These are phyloP conservation scores for Stachybotrys chartarum DNA, from an alignment of 2,329 filamentous ascomycete species.

Conservation along the genomic window DNA sequence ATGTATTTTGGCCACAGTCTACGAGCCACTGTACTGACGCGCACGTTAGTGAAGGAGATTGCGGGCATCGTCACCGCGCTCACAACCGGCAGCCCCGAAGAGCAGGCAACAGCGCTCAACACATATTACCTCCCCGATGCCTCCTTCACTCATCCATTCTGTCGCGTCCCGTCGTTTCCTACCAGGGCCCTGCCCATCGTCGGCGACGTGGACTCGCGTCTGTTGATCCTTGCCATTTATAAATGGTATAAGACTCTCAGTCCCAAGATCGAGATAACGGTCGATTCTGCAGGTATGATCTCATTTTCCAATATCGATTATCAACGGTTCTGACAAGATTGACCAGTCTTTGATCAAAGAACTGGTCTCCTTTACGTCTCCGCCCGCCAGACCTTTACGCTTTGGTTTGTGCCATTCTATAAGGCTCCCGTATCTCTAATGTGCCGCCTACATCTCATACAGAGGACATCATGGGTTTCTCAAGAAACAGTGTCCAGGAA, in stretches of 20 bases:
- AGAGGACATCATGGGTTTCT: conserved; percentile 25
- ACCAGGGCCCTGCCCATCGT: conserved; percentile 32
- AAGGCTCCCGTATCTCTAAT: conserved; percentile 60
- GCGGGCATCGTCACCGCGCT: conserved; percentile 58
- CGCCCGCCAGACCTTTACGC: conserved; percentile 66
- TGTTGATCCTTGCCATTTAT: conserved; percentile 62
- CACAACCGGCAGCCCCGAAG: conserved; percentile 56
- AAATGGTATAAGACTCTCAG: conserved; percentile 81
- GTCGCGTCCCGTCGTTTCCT: conserved; percentile 53
- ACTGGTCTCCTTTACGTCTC: conserved; percentile 65
- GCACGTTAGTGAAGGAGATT: conserved; percentile 49
- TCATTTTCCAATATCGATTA: neutral
- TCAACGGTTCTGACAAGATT: neutral
- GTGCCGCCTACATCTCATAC: conserved; percentile 57
- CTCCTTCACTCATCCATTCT: conserved; percentile 73
- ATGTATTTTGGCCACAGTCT: conserved; percentile 3
- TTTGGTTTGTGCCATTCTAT: conserved; percentile 75
- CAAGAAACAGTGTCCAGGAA: conserved; percentile 4
- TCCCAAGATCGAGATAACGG: conserved; percentile 59
- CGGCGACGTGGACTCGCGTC: conserved; percentile 51
- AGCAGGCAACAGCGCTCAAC: conserved; percentile 59
- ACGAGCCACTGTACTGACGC: neutral
- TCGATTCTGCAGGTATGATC: conserved; percentile 49
- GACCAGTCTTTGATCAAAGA: conserved; percentile 58
- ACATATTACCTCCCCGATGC: conserved; percentile 68